Evolutionary conservation across 257 asterid genomes (phyloP).

Genomic region (Forsythia viridissima): DNA sequence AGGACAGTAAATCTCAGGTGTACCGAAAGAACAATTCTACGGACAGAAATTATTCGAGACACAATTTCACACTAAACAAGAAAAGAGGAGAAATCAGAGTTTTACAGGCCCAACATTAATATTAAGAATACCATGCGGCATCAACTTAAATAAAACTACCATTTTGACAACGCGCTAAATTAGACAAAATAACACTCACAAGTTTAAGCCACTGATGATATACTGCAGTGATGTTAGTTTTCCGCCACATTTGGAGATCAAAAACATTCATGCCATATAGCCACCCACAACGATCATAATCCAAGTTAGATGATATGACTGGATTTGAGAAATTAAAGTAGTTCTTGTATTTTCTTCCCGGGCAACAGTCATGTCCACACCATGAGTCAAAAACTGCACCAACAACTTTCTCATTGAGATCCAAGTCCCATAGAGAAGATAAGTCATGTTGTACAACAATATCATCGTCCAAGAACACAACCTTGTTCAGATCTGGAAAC

Average conservation of each 20-base stretch:
- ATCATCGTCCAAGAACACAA: slow-evolving; percentile 87
- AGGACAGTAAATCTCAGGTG: not conserved
- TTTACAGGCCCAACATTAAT: not conserved
- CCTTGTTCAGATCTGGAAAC: slow-evolving; percentile 74
- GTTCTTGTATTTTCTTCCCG: slow-evolving; percentile 67
- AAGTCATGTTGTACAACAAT: slow-evolving; percentile 75
- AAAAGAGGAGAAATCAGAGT: not conserved
- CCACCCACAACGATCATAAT: slow-evolving; percentile 65
- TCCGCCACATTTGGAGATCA: slow-evolving; percentile 81
- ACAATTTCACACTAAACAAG: slow-evolving; percentile 5
- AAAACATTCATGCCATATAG: slow-evolving; percentile 75
- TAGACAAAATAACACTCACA: slow-evolving; percentile 45
- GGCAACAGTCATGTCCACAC: slow-evolving; percentile 64
- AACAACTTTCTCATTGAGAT: slow-evolving; percentile 71
- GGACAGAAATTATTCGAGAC: not conserved
- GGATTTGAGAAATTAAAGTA: slow-evolving; percentile 70
- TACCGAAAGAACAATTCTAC: not conserved
- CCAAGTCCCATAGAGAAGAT: slow-evolving; percentile 80
- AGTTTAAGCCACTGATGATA: slow-evolving; percentile 88
- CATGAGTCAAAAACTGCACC: slow-evolving; percentile 83
- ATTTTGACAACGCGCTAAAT: not conserved
- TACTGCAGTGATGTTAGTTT: slow-evolving; percentile 58
- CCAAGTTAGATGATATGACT: slow-evolving; percentile 50
- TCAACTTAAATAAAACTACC: not conserved
- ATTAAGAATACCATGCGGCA: not conserved